These are phyloP conservation scores for Magnaporthiopsis incrustans DNA, from an alignment of 2,329 filamentous ascomycete genomes.

Conservation along the genomic window DNA sequence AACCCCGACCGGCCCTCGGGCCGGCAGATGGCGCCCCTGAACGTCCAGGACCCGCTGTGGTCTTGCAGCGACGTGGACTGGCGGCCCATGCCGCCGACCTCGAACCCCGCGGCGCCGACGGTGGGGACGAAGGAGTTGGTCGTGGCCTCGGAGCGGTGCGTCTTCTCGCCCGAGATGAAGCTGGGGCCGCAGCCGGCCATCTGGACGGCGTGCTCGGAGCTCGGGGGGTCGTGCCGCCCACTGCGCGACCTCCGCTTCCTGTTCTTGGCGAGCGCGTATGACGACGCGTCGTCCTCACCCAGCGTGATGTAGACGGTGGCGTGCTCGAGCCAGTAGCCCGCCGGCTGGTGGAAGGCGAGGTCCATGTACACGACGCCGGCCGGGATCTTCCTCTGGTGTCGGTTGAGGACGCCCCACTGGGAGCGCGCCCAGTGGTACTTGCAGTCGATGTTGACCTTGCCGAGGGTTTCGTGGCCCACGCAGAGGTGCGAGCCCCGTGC, in stretches of 20 bases:
- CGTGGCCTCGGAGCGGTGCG: constrained; percentile 1
- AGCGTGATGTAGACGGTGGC: constrained; percentile 15
- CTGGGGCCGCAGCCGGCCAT: constrained; percentile 8
- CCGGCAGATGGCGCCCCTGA: constrained; percentile 5
- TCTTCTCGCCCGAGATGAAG: constrained; percentile 7
- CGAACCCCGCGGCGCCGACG: constrained; percentile 6
- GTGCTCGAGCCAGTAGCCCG: constrained; percentile 11
- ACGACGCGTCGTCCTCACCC: constrained; percentile 7
- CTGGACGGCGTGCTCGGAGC: constrained; percentile 7
- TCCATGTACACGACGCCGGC: constrained; percentile 17
- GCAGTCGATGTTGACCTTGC: constrained; percentile 16
- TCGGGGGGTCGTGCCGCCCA: neutral
- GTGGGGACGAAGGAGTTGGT: constrained; percentile 5
- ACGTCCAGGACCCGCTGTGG: constrained; percentile 4
- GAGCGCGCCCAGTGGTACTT: constrained; percentile 13
- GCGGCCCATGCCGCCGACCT: constrained; percentile 7
- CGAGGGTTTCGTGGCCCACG: constrained; percentile 12
- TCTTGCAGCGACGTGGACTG: neutral
- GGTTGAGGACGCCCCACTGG: constrained; percentile 14
- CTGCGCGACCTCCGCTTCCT: neutral
- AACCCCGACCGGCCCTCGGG: constrained; percentile 5
- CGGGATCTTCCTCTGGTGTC: constrained; percentile 5
- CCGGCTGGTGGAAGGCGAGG: constrained; percentile 14
- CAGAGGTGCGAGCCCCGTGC: constrained; percentile 12
- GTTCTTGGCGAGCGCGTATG: constrained; percentile 4